These are phyloP conservation scores for Rhamnella rubrinervis DNA, from an alignment of 331 rosid genomes.

Conservation along the genomic window DNA sequence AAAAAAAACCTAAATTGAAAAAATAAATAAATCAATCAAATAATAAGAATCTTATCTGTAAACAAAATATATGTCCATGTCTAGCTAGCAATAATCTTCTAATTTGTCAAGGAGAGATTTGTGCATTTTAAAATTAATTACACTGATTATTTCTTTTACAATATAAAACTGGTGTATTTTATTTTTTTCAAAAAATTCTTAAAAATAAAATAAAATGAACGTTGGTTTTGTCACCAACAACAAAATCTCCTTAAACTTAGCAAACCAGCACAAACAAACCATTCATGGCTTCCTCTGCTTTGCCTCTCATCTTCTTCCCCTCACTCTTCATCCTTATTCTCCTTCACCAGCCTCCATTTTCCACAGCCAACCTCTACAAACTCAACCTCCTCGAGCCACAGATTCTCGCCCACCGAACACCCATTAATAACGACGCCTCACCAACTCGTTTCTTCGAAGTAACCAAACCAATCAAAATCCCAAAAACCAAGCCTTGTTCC, in stretches of 20 bases:
- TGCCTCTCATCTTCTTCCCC: neutral
- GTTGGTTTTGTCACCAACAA: no score
- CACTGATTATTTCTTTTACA: no score
- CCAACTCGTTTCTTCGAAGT: slow-evolving; percentile 62
- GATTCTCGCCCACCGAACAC: neutral
- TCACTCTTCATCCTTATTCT: slow-evolving; percentile 5
- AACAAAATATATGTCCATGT: no score
- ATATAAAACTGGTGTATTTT: no score
- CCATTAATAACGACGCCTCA: slow-evolving; percentile 19
- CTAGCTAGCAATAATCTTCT: no score
- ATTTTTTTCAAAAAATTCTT: no score
- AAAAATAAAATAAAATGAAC: no score
- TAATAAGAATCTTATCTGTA: no score
- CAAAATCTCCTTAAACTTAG: neutral
- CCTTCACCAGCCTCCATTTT: slow-evolving; percentile 19
- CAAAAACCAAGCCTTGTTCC: slow-evolving; percentile 54
- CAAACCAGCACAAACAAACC: neutral
- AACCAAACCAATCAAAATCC: slow-evolving; percentile 53
- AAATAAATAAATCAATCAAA: no score
- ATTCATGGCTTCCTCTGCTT: slow-evolving; percentile 28
- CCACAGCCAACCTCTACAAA: slow-evolving; percentile 29
- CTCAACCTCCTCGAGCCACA: slow-evolving; percentile 9
- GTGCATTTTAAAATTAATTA: no score
- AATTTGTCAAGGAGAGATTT: no score
- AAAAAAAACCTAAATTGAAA: no score